These are phyloP conservation scores for Abrus precatorius DNA, from an alignment of 306 rosid species.

Conservation along the genomic window DNA sequence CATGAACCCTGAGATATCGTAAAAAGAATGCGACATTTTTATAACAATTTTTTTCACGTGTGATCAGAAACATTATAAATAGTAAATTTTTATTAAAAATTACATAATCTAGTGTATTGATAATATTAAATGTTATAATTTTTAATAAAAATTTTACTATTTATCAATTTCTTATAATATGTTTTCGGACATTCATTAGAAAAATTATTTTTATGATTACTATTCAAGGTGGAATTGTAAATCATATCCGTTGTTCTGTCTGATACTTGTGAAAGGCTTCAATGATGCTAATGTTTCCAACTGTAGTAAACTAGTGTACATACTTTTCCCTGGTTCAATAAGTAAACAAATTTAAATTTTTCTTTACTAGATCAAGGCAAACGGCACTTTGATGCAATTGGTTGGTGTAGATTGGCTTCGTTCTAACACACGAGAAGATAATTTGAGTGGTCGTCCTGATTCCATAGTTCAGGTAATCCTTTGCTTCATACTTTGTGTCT, in stretches of 20 bases:
- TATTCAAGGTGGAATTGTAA: background rate
- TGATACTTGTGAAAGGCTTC: slow-evolving; percentile 16
- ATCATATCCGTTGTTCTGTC: background rate
- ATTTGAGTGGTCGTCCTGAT: slow-evolving; percentile 72
- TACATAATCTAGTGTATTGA: too few species aligned
- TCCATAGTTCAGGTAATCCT: slow-evolving; percentile 79
- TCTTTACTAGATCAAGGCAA: slow-evolving; percentile 72
- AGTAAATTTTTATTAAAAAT: too few species aligned
- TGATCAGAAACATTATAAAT: too few species aligned
- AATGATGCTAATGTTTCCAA: background rate
- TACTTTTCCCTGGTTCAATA: background rate
- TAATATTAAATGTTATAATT: too few species aligned
- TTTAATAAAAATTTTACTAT: too few species aligned
- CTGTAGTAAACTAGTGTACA: slow-evolving; percentile 5
- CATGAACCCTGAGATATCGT: too few species aligned
- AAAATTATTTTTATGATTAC: too few species aligned
- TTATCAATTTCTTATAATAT: too few species aligned
- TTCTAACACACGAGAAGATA: slow-evolving; percentile 72
- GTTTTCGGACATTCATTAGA: too few species aligned
- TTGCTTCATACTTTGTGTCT: background rate
- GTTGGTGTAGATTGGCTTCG: slow-evolving; percentile 89
- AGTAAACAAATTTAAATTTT: background rate
- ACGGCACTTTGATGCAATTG: slow-evolving; percentile 72
- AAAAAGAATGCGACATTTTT: too few species aligned
- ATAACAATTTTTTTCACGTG: too few species aligned